phyloP scores from a whole-genome alignment of 306 rosid species.

The Betula pendula region DNA sequence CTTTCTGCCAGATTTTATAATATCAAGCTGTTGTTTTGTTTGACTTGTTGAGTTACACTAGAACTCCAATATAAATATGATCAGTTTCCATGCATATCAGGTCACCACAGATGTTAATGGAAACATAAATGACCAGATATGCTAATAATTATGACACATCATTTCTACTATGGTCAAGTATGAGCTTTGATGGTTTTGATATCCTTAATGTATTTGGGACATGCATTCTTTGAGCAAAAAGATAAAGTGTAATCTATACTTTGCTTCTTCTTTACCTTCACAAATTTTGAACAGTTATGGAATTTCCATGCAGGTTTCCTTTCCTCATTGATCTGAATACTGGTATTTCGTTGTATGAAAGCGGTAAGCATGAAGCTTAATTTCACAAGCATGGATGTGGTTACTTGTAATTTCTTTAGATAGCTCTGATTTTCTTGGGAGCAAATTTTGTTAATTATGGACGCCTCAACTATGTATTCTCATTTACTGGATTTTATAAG shows the following conservation, averaged over 20 bases:
- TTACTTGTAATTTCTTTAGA: not conserved
- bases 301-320: slow-evolving; percentile 74
- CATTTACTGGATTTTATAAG: not conserved
- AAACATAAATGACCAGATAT: not conserved
- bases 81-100: not conserved
- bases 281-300: not conserved
- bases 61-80: not conserved
- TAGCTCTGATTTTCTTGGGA: not conserved
- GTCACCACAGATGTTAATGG: not conserved
- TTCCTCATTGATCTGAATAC: slow-evolving; percentile 71
- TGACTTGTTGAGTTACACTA: not conserved
- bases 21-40: slow-evolving; percentile 9
- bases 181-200: not conserved
- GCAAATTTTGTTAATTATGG: not conserved
- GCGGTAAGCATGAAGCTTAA: slow-evolving; percentile 53
- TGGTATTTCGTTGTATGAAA: slow-evolving; percentile 74
- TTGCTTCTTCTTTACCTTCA: slow-evolving; percentile 8
- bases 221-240: not conserved
- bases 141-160: not conserved
- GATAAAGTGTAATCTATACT: not conserved
- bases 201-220: not conserved
- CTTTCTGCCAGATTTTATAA: slow-evolving; percentile 23
- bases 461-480: not conserved
- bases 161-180: not conserved
- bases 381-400: not conserved